A percentile compares a stretch with the other conserved stretches of the same genome.
Evolutionary conservation across 805 yeast genomes (phyloP).

Genomic region (Yarrowia deformans): DNA sequence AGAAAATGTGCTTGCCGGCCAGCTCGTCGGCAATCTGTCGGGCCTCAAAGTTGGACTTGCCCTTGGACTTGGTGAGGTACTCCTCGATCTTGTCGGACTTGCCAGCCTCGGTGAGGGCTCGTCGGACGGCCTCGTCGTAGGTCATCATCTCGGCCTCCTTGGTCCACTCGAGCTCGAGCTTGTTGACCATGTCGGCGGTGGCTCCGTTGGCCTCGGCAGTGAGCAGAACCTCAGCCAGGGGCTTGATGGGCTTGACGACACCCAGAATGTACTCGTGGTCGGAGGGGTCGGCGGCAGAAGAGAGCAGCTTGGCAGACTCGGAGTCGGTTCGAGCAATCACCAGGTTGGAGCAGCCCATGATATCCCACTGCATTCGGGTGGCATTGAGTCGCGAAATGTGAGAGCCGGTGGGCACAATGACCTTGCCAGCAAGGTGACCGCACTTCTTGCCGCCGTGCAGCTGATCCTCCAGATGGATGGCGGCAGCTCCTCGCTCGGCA

Average conservation of each 20-base stretch:
- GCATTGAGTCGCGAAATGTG: conserved; percentile 63
- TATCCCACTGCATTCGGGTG: conserved; percentile 68
- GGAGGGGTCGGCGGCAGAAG: conserved; percentile 60
- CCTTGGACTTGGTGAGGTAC: conserved; percentile 47
- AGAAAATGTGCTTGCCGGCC: conserved; percentile 51
- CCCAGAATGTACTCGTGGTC: conserved; percentile 67
- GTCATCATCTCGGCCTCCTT: conserved; percentile 54
- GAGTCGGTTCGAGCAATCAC: conserved; percentile 69
- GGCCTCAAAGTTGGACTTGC: conserved; percentile 49
- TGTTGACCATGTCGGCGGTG: conserved; percentile 50
- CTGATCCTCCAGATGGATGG: conserved; percentile 70
- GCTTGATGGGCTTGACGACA: conserved; percentile 52
- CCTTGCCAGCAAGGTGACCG: conserved; percentile 69
- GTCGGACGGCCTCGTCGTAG: conserved; percentile 59
- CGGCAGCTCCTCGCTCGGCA: conserved; percentile 73
- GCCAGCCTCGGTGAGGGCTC: conserved; percentile 47
- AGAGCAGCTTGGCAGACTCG: conserved; percentile 60
- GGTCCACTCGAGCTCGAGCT: conserved; percentile 59
- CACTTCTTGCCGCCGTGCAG: conserved; percentile 71
- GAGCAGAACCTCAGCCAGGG: conserved; percentile 57
- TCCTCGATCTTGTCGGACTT: conserved; percentile 48
- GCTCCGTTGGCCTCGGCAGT: conserved; percentile 56
- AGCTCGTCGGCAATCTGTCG: conserved; percentile 47
- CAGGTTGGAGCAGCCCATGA: conserved; percentile 65
- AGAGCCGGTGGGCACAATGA: conserved; percentile 64